Evolutionary conservation across 1,284 basidiomycete species (phyloP).

Genomic region (Melampsora larici-populina): DNA sequence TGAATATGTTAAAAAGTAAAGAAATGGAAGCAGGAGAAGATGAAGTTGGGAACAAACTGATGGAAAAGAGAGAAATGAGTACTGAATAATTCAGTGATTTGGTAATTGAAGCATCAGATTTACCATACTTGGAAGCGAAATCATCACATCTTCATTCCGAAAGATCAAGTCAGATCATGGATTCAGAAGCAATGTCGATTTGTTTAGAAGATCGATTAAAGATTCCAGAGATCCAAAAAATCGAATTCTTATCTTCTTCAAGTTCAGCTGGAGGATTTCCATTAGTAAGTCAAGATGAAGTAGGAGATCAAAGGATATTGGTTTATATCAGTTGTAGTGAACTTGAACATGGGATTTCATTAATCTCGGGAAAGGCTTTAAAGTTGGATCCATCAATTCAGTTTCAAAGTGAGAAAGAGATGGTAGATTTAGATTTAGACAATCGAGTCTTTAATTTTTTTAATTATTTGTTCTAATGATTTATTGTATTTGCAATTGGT

Average conservation of each 20-base stretch:
- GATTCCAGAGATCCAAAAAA: slow-evolving; percentile 17
- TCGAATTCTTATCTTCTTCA: not conserved
- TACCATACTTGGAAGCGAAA: slow-evolving; percentile 54
- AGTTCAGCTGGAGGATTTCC: slow-evolving; percentile 20
- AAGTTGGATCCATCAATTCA: slow-evolving; percentile 2
- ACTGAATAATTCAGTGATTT: not conserved
- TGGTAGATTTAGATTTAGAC: not conserved
- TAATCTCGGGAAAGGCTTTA: not conserved
- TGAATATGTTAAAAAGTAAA: slow-evolving; percentile 14
- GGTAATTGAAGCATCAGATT: slow-evolving; percentile 48
- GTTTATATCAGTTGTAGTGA: slow-evolving; percentile 19
- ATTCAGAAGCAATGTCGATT: slow-evolving; percentile 49
- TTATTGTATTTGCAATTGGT: no score
- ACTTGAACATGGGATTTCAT: slow-evolving; percentile 23
- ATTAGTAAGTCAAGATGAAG: not conserved
- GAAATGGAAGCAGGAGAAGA: no score
- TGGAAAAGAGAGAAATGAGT: no score
- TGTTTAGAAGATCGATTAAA: slow-evolving; percentile 60
- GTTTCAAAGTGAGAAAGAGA: not conserved
- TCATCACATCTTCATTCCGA: slow-evolving; percentile 20
- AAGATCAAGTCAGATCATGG: slow-evolving; percentile 45
- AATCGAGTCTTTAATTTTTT: no score
- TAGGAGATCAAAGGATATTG: slow-evolving; percentile 14
- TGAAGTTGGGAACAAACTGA: no score
- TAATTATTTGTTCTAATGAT: no score